Percentiles rank a stretch among this genome's conserved stretches.
These are phyloP conservation scores for Anthracocystis panici-leucophaei DNA, from an alignment of 1,284 basidiomycete genomes.

Conservation along the genomic window DNA sequence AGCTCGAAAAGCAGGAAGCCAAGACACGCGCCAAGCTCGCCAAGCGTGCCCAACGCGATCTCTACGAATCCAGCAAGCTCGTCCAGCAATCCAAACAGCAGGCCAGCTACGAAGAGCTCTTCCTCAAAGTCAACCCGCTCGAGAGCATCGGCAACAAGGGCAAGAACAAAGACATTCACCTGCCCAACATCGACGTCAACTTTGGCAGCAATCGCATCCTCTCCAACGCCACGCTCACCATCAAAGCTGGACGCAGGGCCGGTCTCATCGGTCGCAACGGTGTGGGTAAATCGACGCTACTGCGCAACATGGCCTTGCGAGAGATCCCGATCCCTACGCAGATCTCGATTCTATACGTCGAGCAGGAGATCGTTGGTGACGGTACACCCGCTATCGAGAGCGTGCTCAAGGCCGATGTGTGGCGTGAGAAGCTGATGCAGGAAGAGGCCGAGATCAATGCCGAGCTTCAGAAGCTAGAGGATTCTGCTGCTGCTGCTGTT, in stretches of 20 bases:
- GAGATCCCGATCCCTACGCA: conserved; percentile 83
- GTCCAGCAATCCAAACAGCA: conserved; percentile 92
- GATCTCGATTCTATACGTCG: conserved; percentile 97
- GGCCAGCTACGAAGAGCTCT: conserved; percentile 96
- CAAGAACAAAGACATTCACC: conserved; percentile 81
- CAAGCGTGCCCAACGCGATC: conserved; percentile 82
- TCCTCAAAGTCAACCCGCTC: conserved; percentile 98
- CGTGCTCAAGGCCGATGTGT: conserved; percentile 79
- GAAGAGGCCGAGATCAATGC: conserved; percentile 63
- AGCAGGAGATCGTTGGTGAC: conserved; percentile 90
- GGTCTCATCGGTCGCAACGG: conserved; percentile 77
- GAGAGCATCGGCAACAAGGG: conserved; percentile 84
- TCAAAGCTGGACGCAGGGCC: conserved; percentile 63
- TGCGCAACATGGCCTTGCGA: conserved; percentile 93
- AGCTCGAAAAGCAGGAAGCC: conserved; percentile 97
- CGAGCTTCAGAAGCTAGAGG: conserved; percentile 63
- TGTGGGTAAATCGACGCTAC: conserved; percentile 94
- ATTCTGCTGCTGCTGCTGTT: conserved; percentile 50
- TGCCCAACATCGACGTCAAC: conserved; percentile 85
- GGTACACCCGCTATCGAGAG: conserved; percentile 91
- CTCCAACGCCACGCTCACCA: conserved; percentile 73
- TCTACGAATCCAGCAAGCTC: conserved; percentile 96
- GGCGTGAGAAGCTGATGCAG: conserved; percentile 64
- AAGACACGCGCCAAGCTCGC: conserved; percentile 98
- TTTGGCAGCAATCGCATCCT: conserved; percentile 88